These are phyloP conservation scores for Calonectria hawksworthii DNA, from an alignment of 2,329 filamentous ascomycete genomes.

Conservation along the genomic window DNA sequence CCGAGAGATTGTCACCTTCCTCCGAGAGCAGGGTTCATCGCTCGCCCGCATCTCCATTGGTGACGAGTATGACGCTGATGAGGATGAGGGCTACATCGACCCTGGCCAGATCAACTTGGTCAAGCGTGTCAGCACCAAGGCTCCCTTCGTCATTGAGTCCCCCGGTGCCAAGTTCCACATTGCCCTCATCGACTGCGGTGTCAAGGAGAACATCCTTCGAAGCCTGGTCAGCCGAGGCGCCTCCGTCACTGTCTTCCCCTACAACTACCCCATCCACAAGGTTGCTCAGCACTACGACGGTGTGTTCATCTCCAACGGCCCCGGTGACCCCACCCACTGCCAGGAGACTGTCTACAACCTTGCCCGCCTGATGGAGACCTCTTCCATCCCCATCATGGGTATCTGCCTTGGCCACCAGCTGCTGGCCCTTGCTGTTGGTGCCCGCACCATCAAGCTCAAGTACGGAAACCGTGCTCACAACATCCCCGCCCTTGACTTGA, in stretches of 20 bases:
- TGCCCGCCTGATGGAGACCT: conserved; percentile 89
- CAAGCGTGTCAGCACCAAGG: conserved; percentile 96
- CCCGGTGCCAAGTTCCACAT: conserved; percentile 88
- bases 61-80: conserved; percentile 98
- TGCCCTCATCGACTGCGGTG: conserved; percentile 96
- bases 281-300: conserved; percentile 98
- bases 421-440: conserved; percentile 88
- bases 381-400: conserved; percentile 93
- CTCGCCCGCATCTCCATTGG: conserved; percentile 94
- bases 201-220: conserved; percentile 99
- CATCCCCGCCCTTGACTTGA: conserved; percentile 94
- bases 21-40: conserved; percentile 97
- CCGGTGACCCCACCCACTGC: conserved; percentile 97
- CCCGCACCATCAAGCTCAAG: conserved; percentile 94
- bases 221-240: conserved; percentile 93
- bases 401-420: conserved; percentile 98
- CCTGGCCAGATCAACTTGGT: conserved; percentile 97
- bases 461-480: conserved; percentile 99
- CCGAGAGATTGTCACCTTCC: conserved; percentile 93
- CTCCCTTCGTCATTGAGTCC: conserved; percentile 94
- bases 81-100: conserved; percentile 96
- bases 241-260: conserved; percentile 94
- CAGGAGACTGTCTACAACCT: conserved; percentile 95
- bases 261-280: conserved; percentile 98
- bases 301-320: conserved; percentile 99